Percentiles rank a stretch among this genome's conserved stretches.
phyloP scores from a whole-genome alignment of 805 yeast species.

The Starmerella sp. region DNA sequence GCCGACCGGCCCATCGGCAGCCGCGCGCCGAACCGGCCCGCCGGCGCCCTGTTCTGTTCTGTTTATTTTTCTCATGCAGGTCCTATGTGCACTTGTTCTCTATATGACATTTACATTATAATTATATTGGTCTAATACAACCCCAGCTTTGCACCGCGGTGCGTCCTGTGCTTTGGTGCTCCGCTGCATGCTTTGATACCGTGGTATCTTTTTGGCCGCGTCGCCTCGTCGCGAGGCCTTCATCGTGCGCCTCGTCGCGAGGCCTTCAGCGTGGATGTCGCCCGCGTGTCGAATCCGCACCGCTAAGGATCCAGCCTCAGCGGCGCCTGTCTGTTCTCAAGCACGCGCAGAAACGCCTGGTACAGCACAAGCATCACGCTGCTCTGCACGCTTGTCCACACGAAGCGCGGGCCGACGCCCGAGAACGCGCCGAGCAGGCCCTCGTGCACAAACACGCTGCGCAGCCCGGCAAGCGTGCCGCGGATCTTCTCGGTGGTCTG shows the following conservation, averaged over 20 bases:
- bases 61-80: background rate
- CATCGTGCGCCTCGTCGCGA: background rate
- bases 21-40: background rate
- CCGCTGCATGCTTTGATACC: too few species aligned
- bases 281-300: background rate
- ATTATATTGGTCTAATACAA: background rate
- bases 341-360: slow-evolving; percentile 57
- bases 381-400: slow-evolving; percentile 94
- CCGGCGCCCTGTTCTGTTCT: background rate
- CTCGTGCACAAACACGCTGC: slow-evolving; percentile 53
- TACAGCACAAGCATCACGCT: slow-evolving; percentile 85
- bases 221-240: background rate
- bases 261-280: background rate
- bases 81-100: background rate
- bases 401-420: slow-evolving; percentile 92
- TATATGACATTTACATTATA: background rate
- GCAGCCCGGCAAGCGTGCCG: slow-evolving; percentile 43
- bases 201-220: background rate
- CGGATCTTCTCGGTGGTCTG: slow-evolving; percentile 38
- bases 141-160: too few species aligned
- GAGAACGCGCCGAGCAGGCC: slow-evolving; percentile 73
- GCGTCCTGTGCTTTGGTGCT: too few species aligned
- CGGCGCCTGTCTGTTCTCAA: slow-evolving; percentile 21
- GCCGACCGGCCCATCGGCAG: too few species aligned
- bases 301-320: slow-evolving; percentile 6